Conservation (phyloP, 768 basidiomycete genomes). For the Fistulinella prunicolor region DNA sequence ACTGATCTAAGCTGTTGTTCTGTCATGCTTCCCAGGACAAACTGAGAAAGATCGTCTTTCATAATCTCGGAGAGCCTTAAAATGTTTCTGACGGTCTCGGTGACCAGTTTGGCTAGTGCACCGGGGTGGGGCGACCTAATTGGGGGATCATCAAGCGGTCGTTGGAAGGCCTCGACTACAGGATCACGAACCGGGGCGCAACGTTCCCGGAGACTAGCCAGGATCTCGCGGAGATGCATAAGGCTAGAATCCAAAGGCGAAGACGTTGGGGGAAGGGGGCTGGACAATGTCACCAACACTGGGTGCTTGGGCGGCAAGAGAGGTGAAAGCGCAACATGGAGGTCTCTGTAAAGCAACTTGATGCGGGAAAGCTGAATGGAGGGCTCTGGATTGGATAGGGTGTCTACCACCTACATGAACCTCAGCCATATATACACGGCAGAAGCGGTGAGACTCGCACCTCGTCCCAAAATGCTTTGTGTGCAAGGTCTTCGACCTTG, state of each 20-base stretch:
- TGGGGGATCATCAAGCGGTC: slow-evolving; percentile 33
- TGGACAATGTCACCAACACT: slow-evolving; percentile 49
- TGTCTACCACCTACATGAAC: slow-evolving; percentile 47
- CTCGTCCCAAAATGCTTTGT: slow-evolving; percentile 74
- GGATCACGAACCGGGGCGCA: slow-evolving; percentile 67
- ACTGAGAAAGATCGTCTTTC: slow-evolving; percentile 66
- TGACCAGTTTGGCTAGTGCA: slow-evolving; percentile 46
- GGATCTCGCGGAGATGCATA: slow-evolving; percentile 52
- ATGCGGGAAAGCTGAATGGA: slow-evolving; percentile 59
- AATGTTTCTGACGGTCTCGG: slow-evolving; percentile 46
- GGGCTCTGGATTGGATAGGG: slow-evolving; percentile 57
- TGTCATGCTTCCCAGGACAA: slow-evolving; percentile 62
- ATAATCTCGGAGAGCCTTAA: slow-evolving; percentile 57
- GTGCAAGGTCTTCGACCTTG: slow-evolving; percentile 46
- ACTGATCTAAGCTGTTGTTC: slow-evolving; percentile 54
- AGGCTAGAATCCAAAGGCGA: slow-evolving; percentile 60
- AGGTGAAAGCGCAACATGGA: slow-evolving; percentile 47
- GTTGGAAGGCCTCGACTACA: slow-evolving; percentile 45
- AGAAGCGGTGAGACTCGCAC: slow-evolving; percentile 37
- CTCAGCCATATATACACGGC: slow-evolving; percentile 17
- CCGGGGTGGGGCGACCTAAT: slow-evolving; percentile 18
- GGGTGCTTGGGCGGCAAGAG: slow-evolving; percentile 58
- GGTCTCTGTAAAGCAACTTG: slow-evolving; percentile 52
- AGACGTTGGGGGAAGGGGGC: slow-evolving; percentile 64
- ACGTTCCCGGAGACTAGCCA: slow-evolving; percentile 51